Evolutionary conservation across 1,284 basidiomycete species (phyloP).

Genomic region (Trametes sp.): DNA sequence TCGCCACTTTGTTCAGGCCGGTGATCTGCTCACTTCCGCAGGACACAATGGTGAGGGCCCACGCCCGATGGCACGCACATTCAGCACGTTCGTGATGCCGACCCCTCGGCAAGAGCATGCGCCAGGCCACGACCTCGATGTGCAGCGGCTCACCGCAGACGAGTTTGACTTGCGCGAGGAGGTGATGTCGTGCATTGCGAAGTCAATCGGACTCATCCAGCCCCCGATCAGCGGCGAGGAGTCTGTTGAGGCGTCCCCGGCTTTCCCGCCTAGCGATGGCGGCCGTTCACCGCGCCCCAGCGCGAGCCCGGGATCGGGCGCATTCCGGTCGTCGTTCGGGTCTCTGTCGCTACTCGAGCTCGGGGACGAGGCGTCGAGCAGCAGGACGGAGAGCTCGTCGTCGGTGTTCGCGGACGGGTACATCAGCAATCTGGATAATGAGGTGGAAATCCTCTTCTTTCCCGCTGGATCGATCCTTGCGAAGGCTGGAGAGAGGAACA

Average conservation of each 20-base stretch:
- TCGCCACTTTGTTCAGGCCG: slow-evolving; percentile 62
- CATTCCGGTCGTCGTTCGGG: slow-evolving; percentile 85
- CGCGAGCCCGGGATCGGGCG: slow-evolving; percentile 40
- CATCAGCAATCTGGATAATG: slow-evolving; percentile 87
- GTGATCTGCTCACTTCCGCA: slow-evolving; percentile 68
- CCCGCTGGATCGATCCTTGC: slow-evolving; percentile 87
- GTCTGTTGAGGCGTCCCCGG: slow-evolving; percentile 72
- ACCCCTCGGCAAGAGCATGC: slow-evolving; percentile 22
- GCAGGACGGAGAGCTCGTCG: slow-evolving; percentile 60
- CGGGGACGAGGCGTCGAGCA: slow-evolving; percentile 65
- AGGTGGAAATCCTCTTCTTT: slow-evolving; percentile 96
- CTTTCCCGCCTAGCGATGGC: slow-evolving; percentile 60
- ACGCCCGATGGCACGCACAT: slow-evolving; percentile 55
- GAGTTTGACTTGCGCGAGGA: slow-evolving; percentile 92
- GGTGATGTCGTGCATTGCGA: slow-evolving; percentile 97
- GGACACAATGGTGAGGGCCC: slow-evolving; percentile 54
- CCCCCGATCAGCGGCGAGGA: slow-evolving; percentile 73
- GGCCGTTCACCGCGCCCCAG: slow-evolving; percentile 45
- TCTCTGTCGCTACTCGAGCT: slow-evolving; percentile 85
- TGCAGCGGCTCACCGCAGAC: slow-evolving; percentile 47
- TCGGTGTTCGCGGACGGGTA: slow-evolving; percentile 66
- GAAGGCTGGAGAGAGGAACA: slow-evolving; percentile 89
- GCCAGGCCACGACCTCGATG: slow-evolving; percentile 1
- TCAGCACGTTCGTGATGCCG: slow-evolving; percentile 50
- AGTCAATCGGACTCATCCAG: slow-evolving; percentile 95